Evolutionary conservation across 768 basidiomycete species (phyloP), one percentile per base, ranked within the genome.

Genomic region (Tephrocybe sp.): DNA sequence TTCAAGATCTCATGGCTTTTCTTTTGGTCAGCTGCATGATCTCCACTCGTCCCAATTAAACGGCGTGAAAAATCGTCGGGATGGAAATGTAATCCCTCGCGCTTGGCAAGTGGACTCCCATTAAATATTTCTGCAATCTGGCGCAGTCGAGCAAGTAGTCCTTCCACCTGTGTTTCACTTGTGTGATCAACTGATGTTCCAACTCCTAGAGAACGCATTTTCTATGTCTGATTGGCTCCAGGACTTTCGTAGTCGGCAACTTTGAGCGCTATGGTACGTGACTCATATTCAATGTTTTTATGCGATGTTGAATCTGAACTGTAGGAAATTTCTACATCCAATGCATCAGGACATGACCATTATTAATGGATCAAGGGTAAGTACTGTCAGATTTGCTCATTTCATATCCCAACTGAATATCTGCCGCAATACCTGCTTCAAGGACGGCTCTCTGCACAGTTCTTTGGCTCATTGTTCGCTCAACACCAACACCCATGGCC

Each of bases 11-110:
- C 19, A 18, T 51, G 40, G 11, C 34, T 49, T 27, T 55, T 54
- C 32, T 58, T 59, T 36, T 63, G 52, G 24, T 59, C 53, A 3
- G 55, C 43, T 1, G 56, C 51, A 42, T 63, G 58, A 44, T 63
- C 58, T 1, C 53, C 31, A 32, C 37, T 58, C 3, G 49, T 51
- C 4, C 62, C 62, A 6, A 51, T 21, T 0, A 54, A 31, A 1
- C 6, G 4, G 8, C 27, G 27, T 7, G 19, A 27, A 32, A 32
- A 44, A 19, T 44, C 28, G 19, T 44, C 19, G 11, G 30, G 42
- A 3, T 2, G 13, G 18, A 44, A 32, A 5, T 13, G 15, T 2
- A 44, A 28, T 6, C 31, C 31, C 31, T 44, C 24, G 15, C 18
- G 42, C 4, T n/a, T 31, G 1, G 42, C 42, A 2, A 44, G 42